Base-by-base conservation (phyloP, 148 eudicot genomes). In the Diospyros kaki region DNA sequence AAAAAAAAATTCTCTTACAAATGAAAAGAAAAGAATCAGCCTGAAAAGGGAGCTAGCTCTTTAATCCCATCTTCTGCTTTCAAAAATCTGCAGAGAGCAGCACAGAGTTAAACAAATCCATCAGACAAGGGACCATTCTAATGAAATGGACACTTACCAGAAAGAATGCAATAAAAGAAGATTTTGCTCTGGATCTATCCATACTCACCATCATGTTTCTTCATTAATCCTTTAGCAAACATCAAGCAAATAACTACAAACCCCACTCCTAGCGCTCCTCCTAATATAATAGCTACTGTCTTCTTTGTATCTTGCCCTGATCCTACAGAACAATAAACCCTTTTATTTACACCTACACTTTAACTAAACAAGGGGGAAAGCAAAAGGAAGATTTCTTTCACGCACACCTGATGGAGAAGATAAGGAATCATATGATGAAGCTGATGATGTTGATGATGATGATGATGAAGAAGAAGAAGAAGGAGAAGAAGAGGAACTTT, bases 241-340 rank as follows among this genome's bases (percentile, higher is more conserved):
- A 96, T 83, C 85, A 87, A 79, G 79, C 80, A 78, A 71, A 96
- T 89, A 45, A 96, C 85, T 12, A 93, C 61, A 84, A 96, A 91
- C 11, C 91, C 99, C 71, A 96, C 94, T 71, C 86, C 89, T 59
- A 88, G 97, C 73, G 97, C 94, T 51, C 97, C 99, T 87, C 99
- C 99, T 42, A 96, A 76, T 71, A 96, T 96, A 66, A 96, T 89
- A 75, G 99, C 99, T 66, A 93, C 99, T 55, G 97, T 96, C 78
- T 86, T 93, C 71, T 90, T 90, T 51, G 94, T 93, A 73, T 84
- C 84, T 75, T 80, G 86, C 71, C 90, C 87, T 79, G 91, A 69
- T 73, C 89, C 97, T 89, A 62, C 84, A 78, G 48, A 41, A 68
- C 38, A 12, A 41, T 14, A n/a, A 66, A 17, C 50, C 14, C 17